Conservation (phyloP, 2,329 filamentous ascomycete genomes). For the Magnaporthiopsis rhizophila region DNA sequence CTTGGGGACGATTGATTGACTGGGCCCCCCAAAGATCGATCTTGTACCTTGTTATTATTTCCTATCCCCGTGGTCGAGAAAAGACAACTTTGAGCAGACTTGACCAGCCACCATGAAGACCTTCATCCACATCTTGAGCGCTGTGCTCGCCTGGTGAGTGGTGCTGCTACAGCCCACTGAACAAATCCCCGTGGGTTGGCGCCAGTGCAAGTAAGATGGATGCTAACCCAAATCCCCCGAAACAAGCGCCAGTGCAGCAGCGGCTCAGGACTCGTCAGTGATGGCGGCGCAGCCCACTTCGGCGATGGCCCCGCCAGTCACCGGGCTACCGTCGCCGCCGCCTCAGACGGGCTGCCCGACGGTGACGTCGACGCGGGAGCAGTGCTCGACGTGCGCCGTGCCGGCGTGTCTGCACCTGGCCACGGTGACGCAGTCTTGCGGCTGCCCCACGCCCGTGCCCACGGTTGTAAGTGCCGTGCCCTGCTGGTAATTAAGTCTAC, state of each 20-base stretch:
- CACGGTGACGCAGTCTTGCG: slow-evolving; percentile 24
- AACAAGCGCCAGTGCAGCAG: not conserved
- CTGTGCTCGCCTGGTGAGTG: not conserved
- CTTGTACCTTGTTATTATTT: not conserved
- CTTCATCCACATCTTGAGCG: not conserved
- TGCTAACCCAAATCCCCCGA: too few relatives aligned
- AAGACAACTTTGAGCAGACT: not conserved
- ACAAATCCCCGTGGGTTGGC: too few relatives aligned
- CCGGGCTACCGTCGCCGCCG: slow-evolving; percentile 24
- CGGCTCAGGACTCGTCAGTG: not conserved
- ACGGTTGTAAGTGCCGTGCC: slow-evolving; percentile 13
- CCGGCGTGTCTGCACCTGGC: slow-evolving; percentile 21
- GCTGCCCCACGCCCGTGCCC: slow-evolving; percentile 22
- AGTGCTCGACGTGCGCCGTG: slow-evolving; percentile 26
- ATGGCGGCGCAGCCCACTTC: not conserved
- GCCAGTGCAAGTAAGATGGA: too few relatives aligned
- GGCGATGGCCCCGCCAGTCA: too few relatives aligned
- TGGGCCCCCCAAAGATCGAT: not conserved
- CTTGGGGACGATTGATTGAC: not conserved
- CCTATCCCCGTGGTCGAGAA: not conserved
- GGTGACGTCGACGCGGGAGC: slow-evolving; percentile 21
- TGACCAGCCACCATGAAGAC: not conserved
- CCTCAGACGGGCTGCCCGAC: slow-evolving; percentile 23
- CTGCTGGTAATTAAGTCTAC: too few relatives aligned
- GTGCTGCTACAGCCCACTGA: too few relatives aligned